These are phyloP conservation scores for Xerocomus nothofagi DNA, from an alignment of 1,284 basidiomycete species.

Conservation along the genomic window DNA sequence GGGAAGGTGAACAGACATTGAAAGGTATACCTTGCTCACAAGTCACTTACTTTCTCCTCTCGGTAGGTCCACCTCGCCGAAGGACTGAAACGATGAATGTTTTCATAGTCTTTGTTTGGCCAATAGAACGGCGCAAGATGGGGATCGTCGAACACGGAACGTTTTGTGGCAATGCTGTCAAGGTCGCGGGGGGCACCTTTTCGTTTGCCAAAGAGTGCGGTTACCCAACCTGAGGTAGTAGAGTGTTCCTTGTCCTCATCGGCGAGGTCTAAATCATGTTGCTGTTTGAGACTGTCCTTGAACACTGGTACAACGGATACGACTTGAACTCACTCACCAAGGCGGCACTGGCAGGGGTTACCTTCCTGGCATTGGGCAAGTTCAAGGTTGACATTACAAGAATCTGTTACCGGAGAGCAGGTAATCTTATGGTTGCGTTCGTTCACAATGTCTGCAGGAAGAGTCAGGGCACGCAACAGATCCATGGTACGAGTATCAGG, in stretches of 20 bases:
- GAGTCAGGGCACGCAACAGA: too few species aligned
- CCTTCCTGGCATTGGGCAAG: neutral
- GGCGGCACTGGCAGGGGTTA: neutral
- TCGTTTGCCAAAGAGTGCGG: neutral
- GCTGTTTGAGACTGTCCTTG: neutral
- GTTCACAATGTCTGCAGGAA: neutral
- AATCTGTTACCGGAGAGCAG: neutral
- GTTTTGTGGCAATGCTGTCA: slow-evolving; percentile 28
- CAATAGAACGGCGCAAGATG: slow-evolving; percentile 39
- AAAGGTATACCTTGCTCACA: neutral
- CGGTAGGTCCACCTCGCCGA: slow-evolving; percentile 67
- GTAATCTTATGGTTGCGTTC: neutral
- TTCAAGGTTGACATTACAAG: neutral
- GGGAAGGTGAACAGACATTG: neutral
- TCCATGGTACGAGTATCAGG: too few species aligned
- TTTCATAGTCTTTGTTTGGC: slow-evolving; percentile 58
- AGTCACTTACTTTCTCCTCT: slow-evolving; percentile 55
- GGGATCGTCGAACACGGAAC: slow-evolving; percentile 59
- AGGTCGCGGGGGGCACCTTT: neutral
- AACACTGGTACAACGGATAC: neutral
- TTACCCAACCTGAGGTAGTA: neutral
- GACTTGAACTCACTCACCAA: neutral
- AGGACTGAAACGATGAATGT: slow-evolving; percentile 63
- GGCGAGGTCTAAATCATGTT: neutral
- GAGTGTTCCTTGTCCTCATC: slow-evolving; percentile 7